Percentiles rank a stretch among this genome's conserved stretches.
phyloP scores from a whole-genome alignment of 2,329 filamentous ascomycete genomes.

The Tolypocladium album region DNA sequence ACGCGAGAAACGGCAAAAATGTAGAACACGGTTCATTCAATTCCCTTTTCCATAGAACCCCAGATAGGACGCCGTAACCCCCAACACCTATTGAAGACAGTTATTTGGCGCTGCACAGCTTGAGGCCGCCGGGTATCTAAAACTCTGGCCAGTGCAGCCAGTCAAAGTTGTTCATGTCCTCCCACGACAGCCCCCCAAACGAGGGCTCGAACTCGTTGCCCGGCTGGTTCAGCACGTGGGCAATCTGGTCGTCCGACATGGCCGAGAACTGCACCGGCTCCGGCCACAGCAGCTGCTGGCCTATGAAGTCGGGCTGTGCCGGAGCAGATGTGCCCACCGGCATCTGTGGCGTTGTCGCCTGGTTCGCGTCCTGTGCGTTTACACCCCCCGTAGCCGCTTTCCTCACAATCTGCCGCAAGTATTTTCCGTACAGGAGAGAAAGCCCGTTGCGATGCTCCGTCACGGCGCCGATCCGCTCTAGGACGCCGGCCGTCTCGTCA shows the following conservation, averaged over 20 bases:
- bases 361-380: neutral
- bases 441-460: conserved; percentile 58
- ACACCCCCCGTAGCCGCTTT: conserved; percentile 15
- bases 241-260: conserved; percentile 61
- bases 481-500: conserved; percentile 56
- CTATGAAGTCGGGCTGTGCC: conserved; percentile 14
- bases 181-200: conserved; percentile 45
- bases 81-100: neutral
- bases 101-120: neutral
- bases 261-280: conserved; percentile 52
- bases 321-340: conserved; percentile 9
- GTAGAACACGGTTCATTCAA: neutral
- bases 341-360: conserved; percentile 4
- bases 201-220: conserved; percentile 47
- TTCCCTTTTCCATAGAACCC: conserved; percentile 13
- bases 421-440: conserved; percentile 39
- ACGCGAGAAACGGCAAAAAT: neutral
- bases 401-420: conserved; percentile 31
- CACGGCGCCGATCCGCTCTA: conserved; percentile 57
- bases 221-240: conserved; percentile 53
- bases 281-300: conserved; percentile 26
- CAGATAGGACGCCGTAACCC: neutral
- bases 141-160: conserved; percentile 44
- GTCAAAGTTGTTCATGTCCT: conserved; percentile 47
- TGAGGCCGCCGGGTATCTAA: neutral